phyloP scores from a whole-genome alignment of 1,139 yeast species.

The Yamadazyma atlantica region DNA sequence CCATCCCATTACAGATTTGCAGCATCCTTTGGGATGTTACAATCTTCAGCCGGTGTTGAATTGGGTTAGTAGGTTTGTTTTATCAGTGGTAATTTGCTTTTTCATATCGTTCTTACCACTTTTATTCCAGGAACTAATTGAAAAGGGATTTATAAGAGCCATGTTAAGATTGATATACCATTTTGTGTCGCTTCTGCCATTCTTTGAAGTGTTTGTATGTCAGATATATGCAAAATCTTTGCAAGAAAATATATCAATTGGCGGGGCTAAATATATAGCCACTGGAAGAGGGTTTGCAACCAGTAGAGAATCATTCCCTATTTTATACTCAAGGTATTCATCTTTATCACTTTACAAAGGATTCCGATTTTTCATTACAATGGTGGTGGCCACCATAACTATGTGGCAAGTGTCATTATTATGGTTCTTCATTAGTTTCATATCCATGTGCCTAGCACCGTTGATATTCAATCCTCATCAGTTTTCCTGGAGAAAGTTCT shows the following conservation, averaged over 20 bases:
- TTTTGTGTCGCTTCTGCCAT: constrained; percentile 70
- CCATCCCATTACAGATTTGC: constrained; percentile 58
- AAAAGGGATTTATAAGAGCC: constrained; percentile 71
- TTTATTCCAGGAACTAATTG: constrained; percentile 75
- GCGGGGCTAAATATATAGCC: constrained; percentile 81
- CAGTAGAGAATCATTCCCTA: constrained; percentile 57
- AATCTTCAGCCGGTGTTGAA: constrained; percentile 70
- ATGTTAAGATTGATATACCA: constrained; percentile 60
- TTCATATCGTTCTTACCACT: constrained; percentile 82
- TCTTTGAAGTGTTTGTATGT: constrained; percentile 86
- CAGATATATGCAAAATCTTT: constrained; percentile 77
- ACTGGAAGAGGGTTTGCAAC: constrained; percentile 89
- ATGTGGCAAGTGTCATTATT: constrained; percentile 76
- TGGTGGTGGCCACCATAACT: constrained; percentile 62
- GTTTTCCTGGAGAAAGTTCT: constrained; percentile 65
- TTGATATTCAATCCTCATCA: constrained; percentile 86
- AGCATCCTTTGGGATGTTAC: constrained; percentile 71
- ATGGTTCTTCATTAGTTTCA: constrained; percentile 82
- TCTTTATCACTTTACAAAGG: constrained; percentile 68
- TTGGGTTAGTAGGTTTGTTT: constrained; percentile 80
- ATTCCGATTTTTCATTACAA: constrained; percentile 50
- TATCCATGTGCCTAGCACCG: constrained; percentile 76
- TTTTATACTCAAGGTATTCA: constrained; percentile 65
- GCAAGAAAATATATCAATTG: constrained; percentile 66
- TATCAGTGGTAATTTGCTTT: constrained; percentile 81